Conservation (phyloP, 495 filamentous ascomycete genomes). For the Penicillium bovifimosum region DNA sequence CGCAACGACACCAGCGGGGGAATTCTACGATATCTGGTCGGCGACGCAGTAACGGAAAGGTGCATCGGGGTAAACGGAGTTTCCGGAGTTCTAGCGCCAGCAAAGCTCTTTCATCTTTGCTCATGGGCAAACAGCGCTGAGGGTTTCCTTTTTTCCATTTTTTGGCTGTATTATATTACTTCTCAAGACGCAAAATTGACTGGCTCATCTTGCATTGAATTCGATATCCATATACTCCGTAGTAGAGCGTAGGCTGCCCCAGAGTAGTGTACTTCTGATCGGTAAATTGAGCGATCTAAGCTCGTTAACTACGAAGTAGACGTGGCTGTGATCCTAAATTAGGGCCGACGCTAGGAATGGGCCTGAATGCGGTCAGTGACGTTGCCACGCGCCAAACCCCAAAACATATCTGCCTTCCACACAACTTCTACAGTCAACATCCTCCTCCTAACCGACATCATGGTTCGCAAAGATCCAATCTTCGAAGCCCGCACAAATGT, state of each 20-base stretch:
- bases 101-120: constrained; percentile 32
- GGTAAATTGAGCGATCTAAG: neutral
- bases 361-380: constrained; percentile 26
- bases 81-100: constrained; percentile 35
- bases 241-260: neutral
- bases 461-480: constrained; percentile 46
- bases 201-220: constrained; percentile 7
- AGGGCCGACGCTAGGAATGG: constrained; percentile 9
- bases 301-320: too few species aligned
- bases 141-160: constrained; percentile 7
- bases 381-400: constrained; percentile 22
- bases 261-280: neutral
- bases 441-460: constrained; percentile 20
- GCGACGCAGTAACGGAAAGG: constrained; percentile 36
- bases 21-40: constrained; percentile 31
- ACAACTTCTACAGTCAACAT: neutral
- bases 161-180: constrained; percentile 25
- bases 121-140: constrained; percentile 32
- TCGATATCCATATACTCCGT: neutral
- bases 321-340: neutral
- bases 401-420: constrained; percentile 4
- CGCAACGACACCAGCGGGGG: constrained; percentile 27
- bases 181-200: constrained; percentile 8
- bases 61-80: constrained; percentile 33
- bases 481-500: constrained; percentile 50